Evolutionary conservation across 2,329 filamentous ascomycete genomes (phyloP).

Genomic region (Aspergillus floridensis): DNA sequence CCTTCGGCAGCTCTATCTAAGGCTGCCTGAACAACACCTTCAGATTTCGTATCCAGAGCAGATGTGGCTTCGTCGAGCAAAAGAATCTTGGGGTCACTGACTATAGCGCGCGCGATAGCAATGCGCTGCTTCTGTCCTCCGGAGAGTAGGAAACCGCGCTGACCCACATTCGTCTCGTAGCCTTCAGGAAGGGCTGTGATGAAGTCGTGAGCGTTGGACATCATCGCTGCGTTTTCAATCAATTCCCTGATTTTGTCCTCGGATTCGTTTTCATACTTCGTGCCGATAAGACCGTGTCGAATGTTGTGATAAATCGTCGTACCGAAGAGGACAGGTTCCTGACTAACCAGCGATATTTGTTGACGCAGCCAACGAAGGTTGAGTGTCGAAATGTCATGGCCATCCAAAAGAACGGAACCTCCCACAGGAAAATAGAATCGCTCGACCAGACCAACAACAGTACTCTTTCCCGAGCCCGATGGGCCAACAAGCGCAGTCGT

Average conservation of each 20-base stretch:
- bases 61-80: conserved; percentile 94
- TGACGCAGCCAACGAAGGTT: conserved; percentile 90
- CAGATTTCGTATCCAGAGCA: conserved; percentile 88
- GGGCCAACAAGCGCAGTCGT: conserved; percentile 91
- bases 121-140: conserved; percentile 97
- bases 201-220: conserved; percentile 94
- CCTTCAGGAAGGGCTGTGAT: conserved; percentile 77
- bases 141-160: conserved; percentile 86
- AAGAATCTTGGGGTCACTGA: conserved; percentile 87
- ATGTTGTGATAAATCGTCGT: conserved; percentile 91
- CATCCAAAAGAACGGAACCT: conserved; percentile 77
- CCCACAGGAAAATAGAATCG: conserved; percentile 89
- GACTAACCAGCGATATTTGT: conserved; percentile 87
- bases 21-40: conserved; percentile 90
- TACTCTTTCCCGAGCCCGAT: conserved; percentile 92
- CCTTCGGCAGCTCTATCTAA: conserved; percentile 81
- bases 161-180: conserved; percentile 93
- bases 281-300: conserved; percentile 83
- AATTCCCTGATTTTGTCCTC: conserved; percentile 68
- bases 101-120: conserved; percentile 85
- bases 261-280: conserved; percentile 65
- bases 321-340: conserved; percentile 87
- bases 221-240: conserved; percentile 77
- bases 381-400: conserved; percentile 72
- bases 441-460: conserved; percentile 88